Base-by-base conservation (phyloP, 139 green algal genomes). In the Chlorella sp. region DNA sequence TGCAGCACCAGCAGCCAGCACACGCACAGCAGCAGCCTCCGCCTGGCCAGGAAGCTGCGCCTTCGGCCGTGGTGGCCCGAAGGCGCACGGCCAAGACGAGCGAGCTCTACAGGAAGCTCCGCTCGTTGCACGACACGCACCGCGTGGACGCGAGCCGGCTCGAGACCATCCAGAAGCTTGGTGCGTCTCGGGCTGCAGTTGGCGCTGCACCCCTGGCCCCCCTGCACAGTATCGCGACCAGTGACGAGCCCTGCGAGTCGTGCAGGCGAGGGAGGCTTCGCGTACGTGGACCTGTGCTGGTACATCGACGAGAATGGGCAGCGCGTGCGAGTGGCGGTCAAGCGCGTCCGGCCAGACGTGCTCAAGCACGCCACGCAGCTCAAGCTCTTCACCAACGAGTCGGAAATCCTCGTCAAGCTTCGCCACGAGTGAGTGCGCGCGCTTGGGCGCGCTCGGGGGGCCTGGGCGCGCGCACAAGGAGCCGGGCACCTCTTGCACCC, bases 311-410 rank as follows among this genome's bases (percentile, higher is more conserved):
- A 27, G 2, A 27, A 30, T 5, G 61, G 61, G 14, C 6, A 67
- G 26, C 20, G n/a, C 23, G 29, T 67, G 6, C 61, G 34, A 35
- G 61, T 67, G 22, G 61, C 61, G 27, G 61, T 67, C n/a, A 67
- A 67, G 61, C 20, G 61, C 2, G 61, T 67, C 3, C n/a, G 29
- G 61, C 61, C 61, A 24, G 61, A 30, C 2, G 61, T 30, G 3
- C 61, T 67, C 23, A 67, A 67, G 61, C 61, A 34, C 23, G 61
- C 61, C 23, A 67, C 61, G n/a, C 61, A 67, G 29, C 27, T 67
- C 23, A 67, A 67, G 61, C n/a, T 67, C 23, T 67, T 67, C 61
- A 67, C 61, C 2, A 67, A 67, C 14, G 61, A 67, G 34, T 67
- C 61, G 34, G 61, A 67, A 27, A 67, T 67, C 20, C n/a, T 67